phyloP scores from a whole-genome alignment of 2,329 filamentous ascomycete genomes.

The Stachybotrys chlorohalonatus region DNA sequence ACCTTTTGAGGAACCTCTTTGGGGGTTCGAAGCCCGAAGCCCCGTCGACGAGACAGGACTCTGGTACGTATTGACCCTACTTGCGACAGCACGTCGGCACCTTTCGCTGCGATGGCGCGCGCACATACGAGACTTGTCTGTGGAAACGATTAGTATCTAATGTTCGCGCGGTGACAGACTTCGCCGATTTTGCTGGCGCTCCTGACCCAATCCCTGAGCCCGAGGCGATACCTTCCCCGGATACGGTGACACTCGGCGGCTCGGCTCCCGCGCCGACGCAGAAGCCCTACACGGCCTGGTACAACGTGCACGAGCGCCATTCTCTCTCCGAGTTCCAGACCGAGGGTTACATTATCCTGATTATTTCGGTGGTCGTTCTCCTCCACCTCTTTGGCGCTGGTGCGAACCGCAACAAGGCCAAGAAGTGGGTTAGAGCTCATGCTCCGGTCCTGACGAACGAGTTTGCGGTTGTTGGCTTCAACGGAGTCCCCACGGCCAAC shows the following conservation, averaged over 20 bases:
- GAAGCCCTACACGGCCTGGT: constrained; percentile 85
- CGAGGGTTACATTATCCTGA: constrained; percentile 72
- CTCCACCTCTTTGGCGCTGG: constrained; percentile 76
- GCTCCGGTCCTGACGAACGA: constrained; percentile 64
- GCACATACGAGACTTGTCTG: not conserved
- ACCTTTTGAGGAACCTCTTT: constrained; percentile 59
- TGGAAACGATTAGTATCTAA: not conserved
- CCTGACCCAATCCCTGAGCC: constrained; percentile 54
- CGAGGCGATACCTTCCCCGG: constrained; percentile 37
- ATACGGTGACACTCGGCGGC: constrained; percentile 35
- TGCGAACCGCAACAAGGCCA: constrained; percentile 72
- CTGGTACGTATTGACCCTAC: constrained; percentile 41
- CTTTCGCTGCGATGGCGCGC: not conserved
- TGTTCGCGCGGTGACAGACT: constrained; percentile 50
- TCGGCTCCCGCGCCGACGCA: constrained; percentile 37
- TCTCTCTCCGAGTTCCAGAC: constrained; percentile 75
- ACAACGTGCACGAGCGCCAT: constrained; percentile 89
- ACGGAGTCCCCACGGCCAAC: constrained; percentile 42
- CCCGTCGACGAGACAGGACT: constrained; percentile 43
- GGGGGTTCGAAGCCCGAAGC: constrained; percentile 53
- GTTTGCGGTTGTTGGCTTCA: constrained; percentile 81
- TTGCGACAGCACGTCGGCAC: not conserved
- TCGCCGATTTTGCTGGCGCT: constrained; percentile 83
- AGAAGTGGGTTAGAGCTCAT: constrained; percentile 70
- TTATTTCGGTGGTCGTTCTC: constrained; percentile 65